These are phyloP conservation scores for Gleditsia sinensis DNA, from an alignment of 306 rosid species.

Conservation along the genomic window DNA sequence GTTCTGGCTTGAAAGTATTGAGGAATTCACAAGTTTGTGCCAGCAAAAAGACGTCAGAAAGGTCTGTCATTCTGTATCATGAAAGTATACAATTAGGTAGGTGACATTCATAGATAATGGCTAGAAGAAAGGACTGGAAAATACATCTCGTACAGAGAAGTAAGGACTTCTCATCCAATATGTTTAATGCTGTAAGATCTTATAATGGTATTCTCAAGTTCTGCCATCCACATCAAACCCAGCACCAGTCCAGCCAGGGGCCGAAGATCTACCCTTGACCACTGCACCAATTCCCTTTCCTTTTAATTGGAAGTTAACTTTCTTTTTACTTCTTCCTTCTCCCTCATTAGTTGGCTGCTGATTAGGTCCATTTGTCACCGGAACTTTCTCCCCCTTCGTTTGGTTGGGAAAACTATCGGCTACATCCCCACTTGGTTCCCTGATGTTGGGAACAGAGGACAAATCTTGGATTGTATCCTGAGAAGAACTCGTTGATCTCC, in stretches of 20 bases:
- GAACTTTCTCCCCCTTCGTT: constrained; percentile 32
- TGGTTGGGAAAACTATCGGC: constrained; percentile 25
- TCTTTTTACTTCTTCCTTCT: constrained; percentile 60
- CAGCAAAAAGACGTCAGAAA: constrained; percentile 7
- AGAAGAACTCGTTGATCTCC: constrained; percentile 28
- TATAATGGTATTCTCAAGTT: constrained; percentile 13
- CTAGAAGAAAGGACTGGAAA: no score
- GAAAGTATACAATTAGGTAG: not conserved
- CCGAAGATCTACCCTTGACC: constrained; percentile 54
- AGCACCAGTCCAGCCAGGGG: constrained; percentile 68
- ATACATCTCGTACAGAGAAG: no score
- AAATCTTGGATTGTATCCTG: constrained; percentile 34
- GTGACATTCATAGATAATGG: no score
- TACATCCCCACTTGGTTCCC: constrained; percentile 35
- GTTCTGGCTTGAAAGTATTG: not conserved
- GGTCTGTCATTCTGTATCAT: not conserved
- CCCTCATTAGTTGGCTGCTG: constrained; percentile 48
- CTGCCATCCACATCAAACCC: constrained; percentile 70
- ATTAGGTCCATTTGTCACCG: constrained; percentile 38
- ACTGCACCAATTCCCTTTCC: constrained; percentile 70
- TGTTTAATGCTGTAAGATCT: not conserved
- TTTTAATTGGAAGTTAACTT: constrained; percentile 53
- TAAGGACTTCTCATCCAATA: not conserved
- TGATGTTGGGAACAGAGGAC: constrained; percentile 32
- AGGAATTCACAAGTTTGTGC: not conserved